phyloP scores from a whole-genome alignment of 2,329 filamentous ascomycete genomes.

The Microthyrium microscopicum region DNA sequence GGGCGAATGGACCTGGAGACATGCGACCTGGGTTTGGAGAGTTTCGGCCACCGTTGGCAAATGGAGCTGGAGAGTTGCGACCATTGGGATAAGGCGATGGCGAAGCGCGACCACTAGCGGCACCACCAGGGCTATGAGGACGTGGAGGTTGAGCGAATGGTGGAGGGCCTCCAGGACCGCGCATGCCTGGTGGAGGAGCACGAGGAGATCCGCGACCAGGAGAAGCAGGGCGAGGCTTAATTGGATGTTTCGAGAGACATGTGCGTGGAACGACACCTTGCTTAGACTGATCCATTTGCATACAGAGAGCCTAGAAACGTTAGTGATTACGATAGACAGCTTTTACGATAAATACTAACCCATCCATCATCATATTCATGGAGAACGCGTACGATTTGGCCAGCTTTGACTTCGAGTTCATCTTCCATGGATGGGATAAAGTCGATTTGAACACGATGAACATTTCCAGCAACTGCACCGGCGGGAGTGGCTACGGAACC shows the following conservation, averaged over 20 bases:
- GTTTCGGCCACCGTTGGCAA: slow-evolving; percentile 11
- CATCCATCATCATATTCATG: slow-evolving; percentile 98
- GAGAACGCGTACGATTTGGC: slow-evolving; percentile 72
- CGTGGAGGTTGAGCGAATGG: slow-evolving; percentile 13
- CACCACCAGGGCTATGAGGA: slow-evolving; percentile 17
- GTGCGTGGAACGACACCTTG: slow-evolving; percentile 91
- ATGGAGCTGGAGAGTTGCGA: slow-evolving; percentile 13
- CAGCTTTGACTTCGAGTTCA: slow-evolving; percentile 65
- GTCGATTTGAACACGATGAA: slow-evolving; percentile 86
- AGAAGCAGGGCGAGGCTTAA: slow-evolving; percentile 62
- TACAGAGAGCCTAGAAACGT: slow-evolving; percentile 58
- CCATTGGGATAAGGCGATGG: slow-evolving; percentile 7
- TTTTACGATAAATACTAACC: slow-evolving; percentile 40
- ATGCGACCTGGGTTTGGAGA: slow-evolving; percentile 13
- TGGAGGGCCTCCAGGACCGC: slow-evolving; percentile 3
- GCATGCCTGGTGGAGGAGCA: slow-evolving; percentile 31
- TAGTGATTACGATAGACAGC: slow-evolving; percentile 1
- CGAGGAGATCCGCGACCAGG: slow-evolving; percentile 28
- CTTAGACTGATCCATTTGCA: slow-evolving; percentile 72
- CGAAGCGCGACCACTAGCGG: slow-evolving; percentile 7
- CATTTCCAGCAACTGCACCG: slow-evolving; percentile 35
- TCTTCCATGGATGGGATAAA: slow-evolving; percentile 88
- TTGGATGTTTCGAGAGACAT: slow-evolving; percentile 78
- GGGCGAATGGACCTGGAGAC: slow-evolving; percentile 8
- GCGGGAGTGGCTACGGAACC: slow-evolving; percentile 23